phyloP scores from a whole-genome alignment of 228 moss, liverwort and hornwort species.

The Sphagnum fallax region DNA sequence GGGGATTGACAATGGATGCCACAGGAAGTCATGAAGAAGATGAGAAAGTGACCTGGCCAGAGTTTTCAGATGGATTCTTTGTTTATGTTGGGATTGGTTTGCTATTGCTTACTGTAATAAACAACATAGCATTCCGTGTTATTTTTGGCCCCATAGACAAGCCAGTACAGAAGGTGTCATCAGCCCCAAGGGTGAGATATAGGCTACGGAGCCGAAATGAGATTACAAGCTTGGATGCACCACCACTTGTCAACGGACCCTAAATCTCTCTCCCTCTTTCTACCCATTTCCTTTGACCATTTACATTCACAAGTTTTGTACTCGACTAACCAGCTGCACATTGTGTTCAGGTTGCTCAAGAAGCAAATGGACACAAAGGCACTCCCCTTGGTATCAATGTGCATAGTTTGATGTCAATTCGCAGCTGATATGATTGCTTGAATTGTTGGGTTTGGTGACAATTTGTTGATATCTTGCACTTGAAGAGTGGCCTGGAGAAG shows the following conservation, averaged over 20 bases:
- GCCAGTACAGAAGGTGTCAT: background rate
- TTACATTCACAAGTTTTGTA: no score
- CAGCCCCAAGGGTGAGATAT: slow-evolving; percentile 4
- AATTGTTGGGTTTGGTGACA: no score
- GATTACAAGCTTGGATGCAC: slow-evolving; percentile 20
- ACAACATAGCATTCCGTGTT: slow-evolving; percentile 35
- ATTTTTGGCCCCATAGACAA: slow-evolving; percentile 23
- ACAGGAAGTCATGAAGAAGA: slow-evolving; percentile 19
- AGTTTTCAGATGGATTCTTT: slow-evolving; percentile 28
- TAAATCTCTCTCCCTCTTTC: background rate
- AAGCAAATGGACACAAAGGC: no score
- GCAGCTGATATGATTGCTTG: no score
- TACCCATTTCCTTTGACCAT: no score
- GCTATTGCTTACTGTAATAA: slow-evolving; percentile 36
- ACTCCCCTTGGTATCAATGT: no score
- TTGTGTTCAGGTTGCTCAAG: no score
- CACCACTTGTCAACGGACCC: slow-evolving; percentile 12
- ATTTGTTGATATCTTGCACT: no score
- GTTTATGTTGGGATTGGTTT: slow-evolving; percentile 22
- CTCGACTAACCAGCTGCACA: no score
- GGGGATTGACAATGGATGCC: background rate
- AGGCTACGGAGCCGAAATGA: slow-evolving; percentile 37
- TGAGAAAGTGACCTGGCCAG: slow-evolving; percentile 36
- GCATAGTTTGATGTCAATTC: no score
- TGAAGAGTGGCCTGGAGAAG: no score